Conservation (phyloP, 352 stramenopile species). For the Thalassiosira delicatula region DNA sequence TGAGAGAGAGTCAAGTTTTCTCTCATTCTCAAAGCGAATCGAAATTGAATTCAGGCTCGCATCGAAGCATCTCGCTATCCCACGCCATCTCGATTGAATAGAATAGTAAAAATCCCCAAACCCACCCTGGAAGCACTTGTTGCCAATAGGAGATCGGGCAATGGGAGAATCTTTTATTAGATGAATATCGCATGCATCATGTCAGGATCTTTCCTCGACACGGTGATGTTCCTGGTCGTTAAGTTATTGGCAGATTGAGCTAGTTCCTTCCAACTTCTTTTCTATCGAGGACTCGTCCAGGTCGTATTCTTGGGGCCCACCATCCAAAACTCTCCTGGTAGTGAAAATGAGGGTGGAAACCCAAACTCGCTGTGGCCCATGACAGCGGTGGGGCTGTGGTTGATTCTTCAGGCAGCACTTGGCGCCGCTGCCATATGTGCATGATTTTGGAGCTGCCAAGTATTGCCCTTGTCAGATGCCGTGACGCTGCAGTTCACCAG, state of each 20-base stretch:
- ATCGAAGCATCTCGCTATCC: too few relatives aligned
- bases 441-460: conserved; percentile 53
- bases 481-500: conserved; percentile 65
- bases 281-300: conserved; percentile 43
- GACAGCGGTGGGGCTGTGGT: conserved; percentile 7
- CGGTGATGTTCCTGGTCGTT: conserved; percentile 56
- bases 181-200: too few relatives aligned
- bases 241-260: conserved; percentile 44
- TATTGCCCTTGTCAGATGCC: conserved; percentile 52
- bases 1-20: too few relatives aligned
- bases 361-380: conserved; percentile 18
- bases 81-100: too few relatives aligned
- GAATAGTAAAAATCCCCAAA: too few relatives aligned
- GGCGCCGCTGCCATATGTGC: conserved; percentile 42
- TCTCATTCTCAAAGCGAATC: too few relatives aligned
- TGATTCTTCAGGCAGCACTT: conserved; percentile 31
- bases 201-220: conserved; percentile 44
- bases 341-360: conserved; percentile 1
- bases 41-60: too few relatives aligned
- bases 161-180: too few relatives aligned
- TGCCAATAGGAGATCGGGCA: too few relatives aligned
- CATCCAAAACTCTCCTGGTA: too few relatives aligned
- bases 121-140: too few relatives aligned
- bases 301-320: too few relatives aligned
- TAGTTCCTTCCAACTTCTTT: conserved; percentile 55